Base-by-base conservation (phyloP, 1,284 basidiomycete genomes). In the Tremellales sp. region DNA sequence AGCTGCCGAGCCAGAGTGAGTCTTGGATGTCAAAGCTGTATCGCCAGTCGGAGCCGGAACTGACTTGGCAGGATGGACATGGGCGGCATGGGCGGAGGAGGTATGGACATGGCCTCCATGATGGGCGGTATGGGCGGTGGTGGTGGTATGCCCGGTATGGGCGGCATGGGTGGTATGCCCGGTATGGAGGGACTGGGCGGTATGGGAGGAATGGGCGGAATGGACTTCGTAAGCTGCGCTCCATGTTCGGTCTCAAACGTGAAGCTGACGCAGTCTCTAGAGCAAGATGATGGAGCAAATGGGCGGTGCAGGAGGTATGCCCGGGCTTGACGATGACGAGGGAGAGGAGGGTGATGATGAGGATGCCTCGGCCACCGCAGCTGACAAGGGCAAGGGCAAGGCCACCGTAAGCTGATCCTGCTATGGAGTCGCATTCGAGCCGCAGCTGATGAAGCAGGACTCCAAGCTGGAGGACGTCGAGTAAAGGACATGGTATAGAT, bases 311-410 rank as follows among this genome's bases (percentile, higher is more conserved):
- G 77, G 62, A 37, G 76, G 53, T 33, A 62, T 56, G 42, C 64
- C 60, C 46, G 62, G 53, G 25, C 62, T 64, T 46, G 53, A 56
- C 36, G 66, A 61, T 36, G 76, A 63, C 40, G 77, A 57, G 36
- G 62, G 59, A 39, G 57, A 56, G 17, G 60, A 51, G 5, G 78
- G 76, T 46, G 65, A 47, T 11, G 77, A 76, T 42, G 83, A 82
- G 46, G 77, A 73, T 13, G 82, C 81, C 46, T 84, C 84, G 36
- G 61, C 58, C 41, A 84, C 82, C 31, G 85, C 41, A 3, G 49
- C 40, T 24, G 56, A 53, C 42, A 21, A 40, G 39, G 55, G 46
- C 21, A 58, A 57, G 44, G 58, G 53, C 31, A 54, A 57, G 43
- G 54, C 54, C 31, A 51, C 46, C 53, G 62, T 65, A 56, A 63